phyloP scores from a whole-genome alignment of 345 rosid genomes.

The Kandelia obovata region DNA sequence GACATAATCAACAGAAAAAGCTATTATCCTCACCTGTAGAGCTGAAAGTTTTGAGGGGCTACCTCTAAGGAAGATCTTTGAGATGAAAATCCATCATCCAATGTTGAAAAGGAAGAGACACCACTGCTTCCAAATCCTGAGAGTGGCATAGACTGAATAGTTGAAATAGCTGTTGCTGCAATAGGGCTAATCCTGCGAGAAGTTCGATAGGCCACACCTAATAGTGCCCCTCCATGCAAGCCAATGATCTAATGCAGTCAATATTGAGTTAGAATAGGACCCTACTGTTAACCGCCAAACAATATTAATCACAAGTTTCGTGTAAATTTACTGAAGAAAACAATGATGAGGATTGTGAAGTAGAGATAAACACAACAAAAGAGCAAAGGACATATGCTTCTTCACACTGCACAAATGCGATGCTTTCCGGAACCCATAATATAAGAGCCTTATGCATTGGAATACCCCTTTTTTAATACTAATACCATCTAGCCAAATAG shows the following conservation, averaged over 20 bases:
- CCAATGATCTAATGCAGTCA: constrained; percentile 59
- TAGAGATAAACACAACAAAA: neutral
- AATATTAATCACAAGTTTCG: neutral
- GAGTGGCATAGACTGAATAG: constrained; percentile 94
- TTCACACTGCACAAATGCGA: neutral
- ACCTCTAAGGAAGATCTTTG: constrained; percentile 72
- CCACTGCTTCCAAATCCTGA: constrained; percentile 92
- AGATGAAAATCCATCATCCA: constrained; percentile 74
- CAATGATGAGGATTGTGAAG: neutral
- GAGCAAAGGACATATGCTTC: neutral
- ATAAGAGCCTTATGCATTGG: no score
- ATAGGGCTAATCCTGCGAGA: constrained; percentile 82
- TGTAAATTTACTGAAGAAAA: neutral
- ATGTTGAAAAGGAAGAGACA: constrained; percentile 66
- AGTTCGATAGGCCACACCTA: constrained; percentile 93
- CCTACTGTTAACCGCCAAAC: constrained; percentile 6
- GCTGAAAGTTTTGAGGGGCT: constrained; percentile 83
- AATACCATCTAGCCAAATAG: no score
- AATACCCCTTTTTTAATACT: no score
- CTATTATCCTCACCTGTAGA: constrained; percentile 62
- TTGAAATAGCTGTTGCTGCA: constrained; percentile 91
- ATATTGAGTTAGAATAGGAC: constrained; percentile 17
- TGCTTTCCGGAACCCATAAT: neutral
- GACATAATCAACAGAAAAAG: neutral
- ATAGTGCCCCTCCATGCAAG: constrained; percentile 96